Conservation (phyloP, 139 green algal genomes). For the Tetraselmis striata region DNA sequence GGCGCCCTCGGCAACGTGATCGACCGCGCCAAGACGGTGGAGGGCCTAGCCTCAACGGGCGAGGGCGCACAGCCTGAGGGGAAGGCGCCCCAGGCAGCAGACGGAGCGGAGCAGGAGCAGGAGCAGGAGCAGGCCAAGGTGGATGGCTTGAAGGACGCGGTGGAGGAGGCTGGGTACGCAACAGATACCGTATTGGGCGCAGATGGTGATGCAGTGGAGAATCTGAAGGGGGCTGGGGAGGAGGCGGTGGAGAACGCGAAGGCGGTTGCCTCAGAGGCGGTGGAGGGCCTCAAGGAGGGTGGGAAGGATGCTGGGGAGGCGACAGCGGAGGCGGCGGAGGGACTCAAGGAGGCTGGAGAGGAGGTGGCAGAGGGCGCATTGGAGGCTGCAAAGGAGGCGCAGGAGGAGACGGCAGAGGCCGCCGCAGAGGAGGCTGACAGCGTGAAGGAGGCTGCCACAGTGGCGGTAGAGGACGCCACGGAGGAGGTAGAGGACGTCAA, state of each 20-base stretch:
- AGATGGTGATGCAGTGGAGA: no score
- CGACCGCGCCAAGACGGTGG: background rate
- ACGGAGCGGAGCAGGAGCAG: no score
- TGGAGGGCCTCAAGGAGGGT: no score
- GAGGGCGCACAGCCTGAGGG: background rate
- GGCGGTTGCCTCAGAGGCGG: no score
- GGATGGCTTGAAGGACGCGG: no score
- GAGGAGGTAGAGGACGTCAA: background rate
- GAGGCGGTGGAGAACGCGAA: background rate
- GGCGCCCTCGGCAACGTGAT: background rate
- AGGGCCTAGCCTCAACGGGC: background rate
- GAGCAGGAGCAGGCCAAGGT: no score
- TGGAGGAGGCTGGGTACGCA: no score
- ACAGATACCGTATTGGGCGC: no score
- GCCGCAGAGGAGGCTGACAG: background rate
- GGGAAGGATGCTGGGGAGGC: background rate
- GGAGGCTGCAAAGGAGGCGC: background rate
- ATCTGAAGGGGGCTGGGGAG: background rate
- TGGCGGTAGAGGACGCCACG: background rate
- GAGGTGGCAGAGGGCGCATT: background rate
- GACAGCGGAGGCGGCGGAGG: background rate
- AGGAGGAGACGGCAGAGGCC: background rate
- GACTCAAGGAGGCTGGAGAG: background rate
- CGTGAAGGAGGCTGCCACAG: background rate
- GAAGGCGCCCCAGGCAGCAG: no score